These are phyloP conservation scores for Fusarium sp. DNA, from an alignment of 2,329 filamentous ascomycete species.

Conservation along the genomic window DNA sequence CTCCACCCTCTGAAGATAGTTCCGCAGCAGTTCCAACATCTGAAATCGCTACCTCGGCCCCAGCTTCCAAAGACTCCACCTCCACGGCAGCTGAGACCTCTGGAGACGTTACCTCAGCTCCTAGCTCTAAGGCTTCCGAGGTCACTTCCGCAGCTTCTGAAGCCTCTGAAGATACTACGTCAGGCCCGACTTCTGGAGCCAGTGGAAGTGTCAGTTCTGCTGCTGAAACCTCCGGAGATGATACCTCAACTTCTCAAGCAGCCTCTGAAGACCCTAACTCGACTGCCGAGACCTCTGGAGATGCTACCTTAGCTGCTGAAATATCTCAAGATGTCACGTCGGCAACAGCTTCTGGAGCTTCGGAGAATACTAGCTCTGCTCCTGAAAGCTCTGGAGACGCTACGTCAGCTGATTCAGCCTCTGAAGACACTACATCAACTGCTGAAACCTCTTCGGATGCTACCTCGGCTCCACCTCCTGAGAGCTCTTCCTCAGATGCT, in stretches of 20 bases:
- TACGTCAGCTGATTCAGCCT: neutral
- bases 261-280: neutral
- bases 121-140: neutral
- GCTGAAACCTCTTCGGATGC: neutral
- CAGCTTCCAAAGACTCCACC: neutral
- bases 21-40: neutral
- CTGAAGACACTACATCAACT: neutral
- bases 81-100: neutral
- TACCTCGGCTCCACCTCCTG: neutral
- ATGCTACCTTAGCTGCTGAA: neutral
- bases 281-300: neutral
- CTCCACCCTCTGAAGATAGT: neutral
- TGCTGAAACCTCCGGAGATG: neutral
- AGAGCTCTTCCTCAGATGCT: neutral
- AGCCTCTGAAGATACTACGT: neutral
- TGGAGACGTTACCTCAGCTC: neutral
- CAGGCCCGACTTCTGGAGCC: neutral
- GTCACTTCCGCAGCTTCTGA: neutral
- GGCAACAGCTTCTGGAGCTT: neutral
- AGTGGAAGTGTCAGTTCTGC: neutral
- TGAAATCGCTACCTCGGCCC: neutral
- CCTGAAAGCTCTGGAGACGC: neutral
- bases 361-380: neutral
- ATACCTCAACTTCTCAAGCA: neutral
- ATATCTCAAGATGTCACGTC: neutral